These are phyloP conservation scores for Fusarium irregulare DNA, from an alignment of 2,329 filamentous ascomycete genomes.

Conservation along the genomic window DNA sequence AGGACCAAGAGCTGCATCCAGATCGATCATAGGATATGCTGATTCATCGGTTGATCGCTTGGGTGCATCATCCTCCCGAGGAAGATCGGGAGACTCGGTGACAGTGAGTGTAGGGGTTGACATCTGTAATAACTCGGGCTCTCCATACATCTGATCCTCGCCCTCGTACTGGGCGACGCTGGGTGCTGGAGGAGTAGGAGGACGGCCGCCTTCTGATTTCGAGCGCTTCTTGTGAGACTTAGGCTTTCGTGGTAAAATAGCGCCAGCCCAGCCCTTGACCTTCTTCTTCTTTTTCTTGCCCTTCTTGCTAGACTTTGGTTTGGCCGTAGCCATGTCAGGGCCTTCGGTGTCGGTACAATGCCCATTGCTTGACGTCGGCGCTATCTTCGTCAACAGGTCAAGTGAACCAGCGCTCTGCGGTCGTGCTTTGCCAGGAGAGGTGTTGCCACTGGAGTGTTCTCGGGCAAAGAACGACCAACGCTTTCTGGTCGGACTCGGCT, in stretches of 20 bases:
- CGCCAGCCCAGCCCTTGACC: conserved; percentile 78
- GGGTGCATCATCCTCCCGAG: conserved; percentile 48
- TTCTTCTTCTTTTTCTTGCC: conserved; percentile 68
- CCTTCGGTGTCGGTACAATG: conserved; percentile 46
- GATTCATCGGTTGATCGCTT: conserved; percentile 68
- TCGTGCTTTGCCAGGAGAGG: conserved; percentile 60
- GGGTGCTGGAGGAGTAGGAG: conserved; percentile 60
- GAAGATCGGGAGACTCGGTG: conserved; percentile 53
- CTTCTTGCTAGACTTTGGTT: conserved; percentile 49
- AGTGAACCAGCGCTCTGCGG: conserved; percentile 61
- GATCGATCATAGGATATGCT: conserved; percentile 85
- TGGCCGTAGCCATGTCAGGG: conserved; percentile 33
- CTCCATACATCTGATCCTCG: conserved; percentile 47
- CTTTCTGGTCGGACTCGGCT: conserved; percentile 65
- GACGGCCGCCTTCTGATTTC: conserved; percentile 54
- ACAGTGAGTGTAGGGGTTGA: conserved; percentile 55
- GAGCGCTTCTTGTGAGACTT: conserved; percentile 61
- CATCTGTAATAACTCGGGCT: conserved; percentile 42
- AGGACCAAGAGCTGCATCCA: conserved; percentile 92
- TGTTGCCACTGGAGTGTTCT: conserved; percentile 63
- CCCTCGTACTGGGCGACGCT: conserved; percentile 45
- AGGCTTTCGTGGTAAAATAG: conserved; percentile 72
- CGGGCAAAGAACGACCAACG: conserved; percentile 73
- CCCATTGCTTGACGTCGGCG: conserved; percentile 53
- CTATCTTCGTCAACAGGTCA: conserved; percentile 51